Evolutionary conservation across 345 rosid species (phyloP).

Genomic region (Salix udensis): DNA sequence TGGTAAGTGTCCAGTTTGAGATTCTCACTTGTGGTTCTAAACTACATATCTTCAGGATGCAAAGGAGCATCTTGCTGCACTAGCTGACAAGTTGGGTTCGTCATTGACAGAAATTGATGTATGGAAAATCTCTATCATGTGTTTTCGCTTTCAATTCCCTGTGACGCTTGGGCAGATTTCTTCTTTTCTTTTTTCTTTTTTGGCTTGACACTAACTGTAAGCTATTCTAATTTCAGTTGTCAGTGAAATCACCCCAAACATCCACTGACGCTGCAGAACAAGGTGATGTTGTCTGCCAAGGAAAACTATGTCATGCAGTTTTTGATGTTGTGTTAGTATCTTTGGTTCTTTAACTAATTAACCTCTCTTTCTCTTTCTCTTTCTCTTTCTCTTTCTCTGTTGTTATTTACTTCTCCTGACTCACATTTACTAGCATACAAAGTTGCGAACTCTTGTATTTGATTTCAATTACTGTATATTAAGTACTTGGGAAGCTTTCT

Average conservation of each 20-base stretch:
- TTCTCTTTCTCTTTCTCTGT: background rate
- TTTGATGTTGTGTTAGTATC: slow-evolving; percentile 46
- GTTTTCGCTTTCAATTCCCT: slow-evolving; percentile 8
- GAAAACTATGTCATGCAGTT: slow-evolving; percentile 47
- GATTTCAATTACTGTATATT: background rate
- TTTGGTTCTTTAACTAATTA: slow-evolving; percentile 33
- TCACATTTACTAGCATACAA: background rate
- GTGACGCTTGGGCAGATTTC: background rate
- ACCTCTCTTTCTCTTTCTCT: background rate
- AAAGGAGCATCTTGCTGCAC: slow-evolving; percentile 89
- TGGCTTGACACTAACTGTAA: slow-evolving; percentile 22
- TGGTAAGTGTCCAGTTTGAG: background rate
- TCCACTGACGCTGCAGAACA: slow-evolving; percentile 78
- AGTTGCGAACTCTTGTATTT: background rate
- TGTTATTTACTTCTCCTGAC: background rate
- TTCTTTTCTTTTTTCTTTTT: background rate
- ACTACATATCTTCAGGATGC: slow-evolving; percentile 62
- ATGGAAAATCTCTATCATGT: slow-evolving; percentile 25
- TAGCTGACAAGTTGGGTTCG: slow-evolving; percentile 91
- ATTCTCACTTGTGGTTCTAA: background rate
- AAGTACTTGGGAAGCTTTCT: background rate
- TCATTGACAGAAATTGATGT: slow-evolving; percentile 87
- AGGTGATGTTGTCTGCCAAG: slow-evolving; percentile 74
- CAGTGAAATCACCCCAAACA: slow-evolving; percentile 55
- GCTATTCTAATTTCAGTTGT: slow-evolving; percentile 58